phyloP scores from a whole-genome alignment of 495 filamentous ascomycete genomes.

The Talaromyces thailandensis region DNA sequence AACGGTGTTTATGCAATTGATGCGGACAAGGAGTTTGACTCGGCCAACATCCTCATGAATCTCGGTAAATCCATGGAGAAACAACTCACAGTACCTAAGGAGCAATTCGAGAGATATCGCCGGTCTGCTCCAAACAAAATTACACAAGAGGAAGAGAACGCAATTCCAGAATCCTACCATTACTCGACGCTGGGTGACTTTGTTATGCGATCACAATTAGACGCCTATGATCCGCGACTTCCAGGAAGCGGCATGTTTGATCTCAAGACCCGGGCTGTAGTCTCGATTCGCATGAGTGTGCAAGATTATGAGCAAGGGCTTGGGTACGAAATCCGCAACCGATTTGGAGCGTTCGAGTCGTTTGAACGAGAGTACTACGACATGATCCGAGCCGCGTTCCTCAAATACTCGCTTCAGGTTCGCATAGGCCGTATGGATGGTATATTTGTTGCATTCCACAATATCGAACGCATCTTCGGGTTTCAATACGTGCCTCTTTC shows the following conservation, averaged over 20 bases:
- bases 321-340: constrained; percentile 77
- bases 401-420: constrained; percentile 95
- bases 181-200: constrained; percentile 87
- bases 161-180: constrained; percentile 67
- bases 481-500: constrained; percentile 85
- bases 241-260: constrained; percentile 96
- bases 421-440: constrained; percentile 97
- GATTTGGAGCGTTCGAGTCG: constrained; percentile 71
- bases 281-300: constrained; percentile 81
- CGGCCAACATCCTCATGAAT: constrained; percentile 75
- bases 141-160: constrained; percentile 54
- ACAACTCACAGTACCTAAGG: constrained; percentile 71
- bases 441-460: constrained; percentile 97
- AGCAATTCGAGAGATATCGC: constrained; percentile 78
- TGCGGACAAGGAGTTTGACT: constrained; percentile 88
- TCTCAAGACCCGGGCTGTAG: constrained; percentile 87
- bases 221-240: constrained; percentile 78
- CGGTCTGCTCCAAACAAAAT: constrained; percentile 51
- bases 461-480: constrained; percentile 88
- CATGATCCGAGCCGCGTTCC: constrained; percentile 88
- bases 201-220: constrained; percentile 90
- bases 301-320: constrained; percentile 60
- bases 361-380: constrained; percentile 95
- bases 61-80: constrained; percentile 96
- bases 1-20: constrained; percentile 92